Conservation (phyloP, 768 basidiomycete species). For the Lactarius sp. region DNA sequence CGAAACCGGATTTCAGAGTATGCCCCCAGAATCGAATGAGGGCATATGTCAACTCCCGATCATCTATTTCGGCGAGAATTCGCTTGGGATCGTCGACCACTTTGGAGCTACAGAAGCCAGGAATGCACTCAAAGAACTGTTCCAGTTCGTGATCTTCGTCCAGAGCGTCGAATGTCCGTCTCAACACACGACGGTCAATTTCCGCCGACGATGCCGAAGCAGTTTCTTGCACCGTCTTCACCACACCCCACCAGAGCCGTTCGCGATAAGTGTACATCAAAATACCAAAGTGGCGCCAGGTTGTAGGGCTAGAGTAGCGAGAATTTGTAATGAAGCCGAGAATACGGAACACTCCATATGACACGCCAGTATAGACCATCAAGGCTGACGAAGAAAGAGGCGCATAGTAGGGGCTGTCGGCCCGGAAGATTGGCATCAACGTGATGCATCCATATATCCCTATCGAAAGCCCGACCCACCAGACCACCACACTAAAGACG, state of each 20-base stretch:
- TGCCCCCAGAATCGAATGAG: too few relatives aligned
- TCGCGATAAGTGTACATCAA: neutral
- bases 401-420: too few relatives aligned
- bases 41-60: neutral
- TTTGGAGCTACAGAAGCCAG: neutral
- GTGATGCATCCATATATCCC: slow-evolving; percentile 1
- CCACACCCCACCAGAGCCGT: neutral
- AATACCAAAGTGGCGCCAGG: too few relatives aligned
- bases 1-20: too few relatives aligned
- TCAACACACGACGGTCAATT: neutral
- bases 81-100: neutral
- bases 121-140: neutral
- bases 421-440: neutral
- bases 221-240: neutral
- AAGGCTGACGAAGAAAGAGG: neutral
- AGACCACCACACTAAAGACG: neutral
- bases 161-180: neutral
- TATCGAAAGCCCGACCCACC: neutral
- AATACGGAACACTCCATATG: neutral
- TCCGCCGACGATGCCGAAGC: neutral
- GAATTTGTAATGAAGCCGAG: neutral
- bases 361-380: neutral
- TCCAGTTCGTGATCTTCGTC: neutral
- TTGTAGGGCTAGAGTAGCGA: too few relatives aligned
- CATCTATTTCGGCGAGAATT: neutral